A percentile compares a stretch with the other conserved stretches of the same genome.
phyloP scores from a whole-genome alignment of 2,329 filamentous ascomycete genomes.

The Xylaria sp. region DNA sequence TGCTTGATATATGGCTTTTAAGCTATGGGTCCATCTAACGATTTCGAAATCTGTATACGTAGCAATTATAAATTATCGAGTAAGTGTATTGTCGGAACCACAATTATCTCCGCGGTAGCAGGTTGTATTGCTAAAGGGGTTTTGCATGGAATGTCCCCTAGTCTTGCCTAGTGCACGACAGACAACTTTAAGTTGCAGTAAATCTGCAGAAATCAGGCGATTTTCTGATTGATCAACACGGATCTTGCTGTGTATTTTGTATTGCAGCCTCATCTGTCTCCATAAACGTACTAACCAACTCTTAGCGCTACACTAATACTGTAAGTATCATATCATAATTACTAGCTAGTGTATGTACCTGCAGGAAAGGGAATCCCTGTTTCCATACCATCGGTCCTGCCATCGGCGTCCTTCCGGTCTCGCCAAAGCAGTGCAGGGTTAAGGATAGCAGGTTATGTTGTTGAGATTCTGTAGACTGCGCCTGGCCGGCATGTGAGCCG shows the following conservation, averaged over 20 bases:
- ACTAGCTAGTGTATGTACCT: constrained; percentile 11
- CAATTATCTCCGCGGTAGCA: background rate
- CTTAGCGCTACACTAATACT: constrained; percentile 14
- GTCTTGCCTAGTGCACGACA: background rate
- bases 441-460: constrained; percentile 17
- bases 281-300: background rate
- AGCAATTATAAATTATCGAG: background rate
- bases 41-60: background rate
- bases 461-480: constrained; percentile 10
- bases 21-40: background rate
- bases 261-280: constrained; percentile 12
- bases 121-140: background rate
- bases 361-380: constrained; percentile 27
- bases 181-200: constrained; percentile 2
- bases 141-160: background rate
- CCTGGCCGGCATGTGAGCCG: constrained; percentile 6
- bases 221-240: constrained; percentile 12
- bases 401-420: constrained; percentile 26
- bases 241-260: background rate
- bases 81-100: background rate
- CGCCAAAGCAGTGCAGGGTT: constrained; percentile 27
- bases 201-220: constrained; percentile 1
- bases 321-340: constrained; percentile 6
- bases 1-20: background rate
- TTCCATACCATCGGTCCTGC: constrained; percentile 19